Percentiles rank a stretch among this genome's conserved stretches.
Conservation (phyloP, 441 rosid species). For the Metrosideros polymorpha region DNA sequence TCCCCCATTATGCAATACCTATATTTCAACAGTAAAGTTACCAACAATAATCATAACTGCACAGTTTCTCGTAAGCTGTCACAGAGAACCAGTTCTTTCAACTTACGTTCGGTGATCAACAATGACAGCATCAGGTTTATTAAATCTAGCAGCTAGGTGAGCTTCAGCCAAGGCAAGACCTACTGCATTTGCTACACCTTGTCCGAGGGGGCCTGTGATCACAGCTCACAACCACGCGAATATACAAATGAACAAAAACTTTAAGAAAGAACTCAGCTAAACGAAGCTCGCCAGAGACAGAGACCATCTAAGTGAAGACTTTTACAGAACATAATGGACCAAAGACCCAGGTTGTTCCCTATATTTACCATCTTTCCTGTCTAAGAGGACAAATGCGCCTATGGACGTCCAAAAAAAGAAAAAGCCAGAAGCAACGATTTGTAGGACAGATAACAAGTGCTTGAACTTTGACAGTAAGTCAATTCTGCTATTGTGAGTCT, state of each 20-base stretch:
- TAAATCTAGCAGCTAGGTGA: conserved; percentile 23
- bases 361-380: not conserved
- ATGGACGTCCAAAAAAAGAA: not conserved
- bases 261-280: not conserved
- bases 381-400: not conserved
- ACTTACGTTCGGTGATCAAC: conserved; percentile 20
- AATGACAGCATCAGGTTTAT: conserved; percentile 17
- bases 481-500: not conserved
- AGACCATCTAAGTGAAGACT: not conserved
- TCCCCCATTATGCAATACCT: conserved; percentile 26
- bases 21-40: not conserved
- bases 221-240: not conserved
- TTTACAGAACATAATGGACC: not conserved
- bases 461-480: not conserved
- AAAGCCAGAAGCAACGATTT: not conserved
- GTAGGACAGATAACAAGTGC: not conserved
- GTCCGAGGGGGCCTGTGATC: conserved; percentile 23
- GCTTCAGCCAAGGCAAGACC: conserved; percentile 30
- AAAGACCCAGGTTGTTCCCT: not conserved
- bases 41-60: not conserved
- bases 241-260: not conserved
- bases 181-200: conserved; percentile 29
- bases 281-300: not conserved
- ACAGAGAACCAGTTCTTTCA: not conserved
- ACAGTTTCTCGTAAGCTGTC: not conserved